Conservation (phyloP, 2,329 filamentous ascomycete genomes). For the Phyllosticta citrichinensis region DNA sequence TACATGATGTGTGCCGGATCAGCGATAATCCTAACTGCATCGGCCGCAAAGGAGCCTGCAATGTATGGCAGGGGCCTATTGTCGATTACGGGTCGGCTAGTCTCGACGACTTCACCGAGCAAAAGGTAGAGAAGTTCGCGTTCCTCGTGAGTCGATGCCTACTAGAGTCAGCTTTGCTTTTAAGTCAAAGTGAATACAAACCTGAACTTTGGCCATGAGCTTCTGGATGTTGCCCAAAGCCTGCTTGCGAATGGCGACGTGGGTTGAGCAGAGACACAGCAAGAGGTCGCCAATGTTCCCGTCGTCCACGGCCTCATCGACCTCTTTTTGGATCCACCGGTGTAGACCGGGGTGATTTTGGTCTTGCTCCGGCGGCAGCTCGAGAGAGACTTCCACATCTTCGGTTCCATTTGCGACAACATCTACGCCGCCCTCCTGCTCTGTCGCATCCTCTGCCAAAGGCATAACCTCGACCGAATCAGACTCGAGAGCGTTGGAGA, state of each 20-base stretch:
- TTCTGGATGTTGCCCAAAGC: constrained; percentile 61
- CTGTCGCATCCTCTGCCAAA: background rate
- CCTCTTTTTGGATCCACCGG: constrained; percentile 64
- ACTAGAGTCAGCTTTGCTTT: background rate
- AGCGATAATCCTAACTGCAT: constrained; percentile 58
- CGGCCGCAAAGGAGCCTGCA: constrained; percentile 64
- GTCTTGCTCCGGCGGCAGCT: constrained; percentile 30
- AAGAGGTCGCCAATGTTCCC: constrained; percentile 61
- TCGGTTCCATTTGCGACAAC: background rate
- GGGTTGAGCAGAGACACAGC: constrained; percentile 63
- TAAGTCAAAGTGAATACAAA: constrained; percentile 15
- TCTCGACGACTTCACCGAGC: constrained; percentile 70
- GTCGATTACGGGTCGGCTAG: constrained; percentile 41
- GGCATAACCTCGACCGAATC: background rate
- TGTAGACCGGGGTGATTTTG: constrained; percentile 38
- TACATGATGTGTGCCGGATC: constrained; percentile 78
- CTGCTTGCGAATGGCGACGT: constrained; percentile 69
- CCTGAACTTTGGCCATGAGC: constrained; percentile 42
- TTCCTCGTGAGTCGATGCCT: constrained; percentile 7
- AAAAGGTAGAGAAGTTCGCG: constrained; percentile 65
- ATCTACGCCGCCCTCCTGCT: background rate
- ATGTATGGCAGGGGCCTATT: constrained; percentile 60
- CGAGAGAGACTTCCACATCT: constrained; percentile 14
- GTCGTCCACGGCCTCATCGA: constrained; percentile 71
- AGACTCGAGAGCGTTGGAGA: constrained; percentile 25